Conservation (phyloP, 305 asterid species). For the Caryopteris hybrid region DNA sequence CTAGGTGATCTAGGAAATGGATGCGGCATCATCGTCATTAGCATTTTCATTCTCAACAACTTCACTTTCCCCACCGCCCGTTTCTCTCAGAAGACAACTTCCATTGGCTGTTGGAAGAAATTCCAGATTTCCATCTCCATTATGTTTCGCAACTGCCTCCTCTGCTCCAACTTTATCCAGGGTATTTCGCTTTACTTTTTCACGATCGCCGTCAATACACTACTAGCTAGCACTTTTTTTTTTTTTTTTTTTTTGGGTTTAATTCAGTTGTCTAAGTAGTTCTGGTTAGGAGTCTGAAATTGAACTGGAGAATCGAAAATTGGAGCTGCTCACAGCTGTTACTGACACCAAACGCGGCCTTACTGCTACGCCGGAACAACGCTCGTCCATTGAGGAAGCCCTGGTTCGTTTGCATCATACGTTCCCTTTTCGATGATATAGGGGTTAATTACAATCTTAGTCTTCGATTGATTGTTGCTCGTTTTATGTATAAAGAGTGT, state of each 20-base stretch:
- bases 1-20: neutral
- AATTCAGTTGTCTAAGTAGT: conserved; percentile 12
- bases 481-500: neutral
- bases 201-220: neutral
- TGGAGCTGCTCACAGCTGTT: conserved; percentile 56
- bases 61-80: neutral
- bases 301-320: conserved; percentile 55
- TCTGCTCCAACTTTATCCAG: conserved; percentile 11
- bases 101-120: neutral
- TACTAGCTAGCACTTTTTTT: neutral
- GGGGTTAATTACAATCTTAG: neutral
- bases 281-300: conserved; percentile 36
- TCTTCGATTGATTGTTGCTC: neutral
- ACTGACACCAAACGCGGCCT: conserved; percentile 78
- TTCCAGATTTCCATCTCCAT: conserved; percentile 13
- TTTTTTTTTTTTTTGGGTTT: neutral
- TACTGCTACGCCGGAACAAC: conserved; percentile 51
- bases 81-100: conserved; percentile 2
- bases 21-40: neutral
- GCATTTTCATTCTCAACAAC: conserved; percentile 10
- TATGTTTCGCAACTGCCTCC: conserved; percentile 23
- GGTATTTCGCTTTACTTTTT: conserved; percentile 2
- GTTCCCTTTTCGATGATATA: neutral
- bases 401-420: conserved; percentile 29
- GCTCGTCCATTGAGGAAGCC: conserved; percentile 74